Conservation (phyloP, 345 rosid species). For the Salix viminalis region DNA sequence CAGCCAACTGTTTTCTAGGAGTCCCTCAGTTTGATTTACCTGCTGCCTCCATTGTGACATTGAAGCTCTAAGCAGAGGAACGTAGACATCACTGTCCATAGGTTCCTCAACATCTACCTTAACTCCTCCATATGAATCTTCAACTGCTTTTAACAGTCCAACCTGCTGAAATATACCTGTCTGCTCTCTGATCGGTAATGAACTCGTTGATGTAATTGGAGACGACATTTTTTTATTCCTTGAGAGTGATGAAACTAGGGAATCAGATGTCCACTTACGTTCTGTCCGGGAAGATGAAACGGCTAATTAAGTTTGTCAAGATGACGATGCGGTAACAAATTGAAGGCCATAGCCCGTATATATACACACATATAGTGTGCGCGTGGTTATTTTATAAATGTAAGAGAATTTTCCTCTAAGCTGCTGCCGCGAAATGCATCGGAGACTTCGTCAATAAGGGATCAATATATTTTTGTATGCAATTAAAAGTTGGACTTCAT, state of each 20-base stretch:
- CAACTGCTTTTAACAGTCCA: slow-evolving; percentile 33
- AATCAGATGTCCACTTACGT: neutral
- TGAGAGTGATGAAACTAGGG: neutral
- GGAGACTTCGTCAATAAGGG: too few relatives aligned
- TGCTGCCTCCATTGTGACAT: slow-evolving; percentile 43
- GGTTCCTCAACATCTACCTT: slow-evolving; percentile 34
- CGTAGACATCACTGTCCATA: slow-evolving; percentile 43
- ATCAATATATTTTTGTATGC: too few relatives aligned
- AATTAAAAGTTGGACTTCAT: too few relatives aligned
- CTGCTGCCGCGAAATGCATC: too few relatives aligned
- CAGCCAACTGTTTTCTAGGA: neutral
- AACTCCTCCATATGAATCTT: slow-evolving; percentile 55
- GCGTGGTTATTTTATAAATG: too few relatives aligned
- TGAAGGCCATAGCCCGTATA: neutral
- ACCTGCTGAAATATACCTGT: slow-evolving; percentile 11
- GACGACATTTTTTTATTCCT: neutral
- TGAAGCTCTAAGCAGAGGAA: slow-evolving; percentile 46
- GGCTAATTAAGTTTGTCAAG: too few relatives aligned
- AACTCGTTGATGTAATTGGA: slow-evolving; percentile 9
- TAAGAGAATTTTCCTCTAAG: too few relatives aligned
- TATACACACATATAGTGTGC: neutral
- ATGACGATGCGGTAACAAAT: neutral
- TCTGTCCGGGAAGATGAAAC: neutral
- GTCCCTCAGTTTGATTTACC: slow-evolving; percentile 30
- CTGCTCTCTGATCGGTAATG: slow-evolving; percentile 13